These are phyloP conservation scores for Sphagnum magellanicum DNA, from an alignment of 228 moss, liverwort and hornwort genomes.

Conservation along the genomic window DNA sequence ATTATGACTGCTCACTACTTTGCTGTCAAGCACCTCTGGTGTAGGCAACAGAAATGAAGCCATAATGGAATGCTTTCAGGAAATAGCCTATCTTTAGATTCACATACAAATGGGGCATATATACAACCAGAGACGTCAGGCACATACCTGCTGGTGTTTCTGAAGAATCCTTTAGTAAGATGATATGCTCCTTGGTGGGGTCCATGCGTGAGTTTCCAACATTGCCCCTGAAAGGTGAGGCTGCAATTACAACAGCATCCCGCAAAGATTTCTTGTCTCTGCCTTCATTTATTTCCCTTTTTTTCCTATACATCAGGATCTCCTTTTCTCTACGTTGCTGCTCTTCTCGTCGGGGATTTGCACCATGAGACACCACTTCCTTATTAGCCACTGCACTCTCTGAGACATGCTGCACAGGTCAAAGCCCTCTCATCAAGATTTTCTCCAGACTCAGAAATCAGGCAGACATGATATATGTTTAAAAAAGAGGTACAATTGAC, in stretches of 20 bases:
- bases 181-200: slow-evolving; percentile 40
- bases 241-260: slow-evolving; percentile 31
- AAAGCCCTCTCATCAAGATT: background rate
- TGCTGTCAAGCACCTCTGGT: no score
- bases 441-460: background rate
- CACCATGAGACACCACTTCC: slow-evolving; percentile 31
- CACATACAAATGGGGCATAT: no score
- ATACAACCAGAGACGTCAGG: background rate
- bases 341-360: slow-evolving; percentile 55
- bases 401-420: slow-evolving; percentile 28
- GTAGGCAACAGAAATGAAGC: no score
- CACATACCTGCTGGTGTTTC: slow-evolving; percentile 23
- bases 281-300: slow-evolving; percentile 58
- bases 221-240: slow-evolving; percentile 28
- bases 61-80: no score
- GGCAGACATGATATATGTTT: no score
- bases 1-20: no score
- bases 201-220: slow-evolving; percentile 33
- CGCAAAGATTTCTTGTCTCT: slow-evolving; percentile 67
- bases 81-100: no score
- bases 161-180: slow-evolving; percentile 33
- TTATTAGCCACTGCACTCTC: slow-evolving; percentile 41
- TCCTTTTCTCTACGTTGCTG: slow-evolving; percentile 74
- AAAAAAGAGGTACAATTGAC: no score
- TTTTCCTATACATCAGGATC: slow-evolving; percentile 55